Evolutionary conservation across 1,284 basidiomycete species (phyloP).

Genomic region (Marasmius tenuissimus): DNA sequence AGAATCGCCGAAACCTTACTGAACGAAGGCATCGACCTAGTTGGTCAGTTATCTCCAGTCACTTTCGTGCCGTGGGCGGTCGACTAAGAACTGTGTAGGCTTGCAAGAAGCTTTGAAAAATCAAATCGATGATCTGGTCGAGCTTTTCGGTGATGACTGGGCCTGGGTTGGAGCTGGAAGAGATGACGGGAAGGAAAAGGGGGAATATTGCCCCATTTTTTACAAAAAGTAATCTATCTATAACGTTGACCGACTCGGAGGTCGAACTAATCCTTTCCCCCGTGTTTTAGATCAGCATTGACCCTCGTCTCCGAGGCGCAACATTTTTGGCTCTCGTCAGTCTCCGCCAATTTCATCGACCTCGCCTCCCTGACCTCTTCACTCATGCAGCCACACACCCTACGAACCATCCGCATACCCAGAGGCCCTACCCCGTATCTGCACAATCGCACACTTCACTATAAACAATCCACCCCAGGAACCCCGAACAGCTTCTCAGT

Average conservation of each 20-base stretch:
- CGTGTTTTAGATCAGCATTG: constrained; percentile 31
- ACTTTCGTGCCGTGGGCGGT: not conserved
- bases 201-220: constrained; percentile 68
- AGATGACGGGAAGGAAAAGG: constrained; percentile 54
- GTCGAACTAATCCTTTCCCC: not conserved
- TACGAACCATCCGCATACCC: constrained; percentile 52
- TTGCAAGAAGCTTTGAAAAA: constrained; percentile 62
- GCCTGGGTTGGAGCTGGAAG: constrained; percentile 64
- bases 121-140: constrained; percentile 59
- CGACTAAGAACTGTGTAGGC: constrained; percentile 34
- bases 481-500: constrained; percentile 33
- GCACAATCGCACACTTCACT: constrained; percentile 45
- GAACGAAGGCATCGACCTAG: constrained; percentile 37
- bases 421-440: constrained; percentile 54
- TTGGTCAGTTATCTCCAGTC: constrained; percentile 27
- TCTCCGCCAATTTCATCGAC: constrained; percentile 4
- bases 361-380: not conserved
- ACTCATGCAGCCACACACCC: constrained; percentile 38
- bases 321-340: constrained; percentile 58
- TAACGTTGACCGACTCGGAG: not conserved
- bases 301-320: constrained; percentile 40
- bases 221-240: constrained; percentile 45
- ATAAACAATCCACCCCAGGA: constrained; percentile 13
- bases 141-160: constrained; percentile 55
- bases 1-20: constrained; percentile 46